Conservation (phyloP, 2,329 filamentous ascomycete species). For the Pezicula carpinea region DNA sequence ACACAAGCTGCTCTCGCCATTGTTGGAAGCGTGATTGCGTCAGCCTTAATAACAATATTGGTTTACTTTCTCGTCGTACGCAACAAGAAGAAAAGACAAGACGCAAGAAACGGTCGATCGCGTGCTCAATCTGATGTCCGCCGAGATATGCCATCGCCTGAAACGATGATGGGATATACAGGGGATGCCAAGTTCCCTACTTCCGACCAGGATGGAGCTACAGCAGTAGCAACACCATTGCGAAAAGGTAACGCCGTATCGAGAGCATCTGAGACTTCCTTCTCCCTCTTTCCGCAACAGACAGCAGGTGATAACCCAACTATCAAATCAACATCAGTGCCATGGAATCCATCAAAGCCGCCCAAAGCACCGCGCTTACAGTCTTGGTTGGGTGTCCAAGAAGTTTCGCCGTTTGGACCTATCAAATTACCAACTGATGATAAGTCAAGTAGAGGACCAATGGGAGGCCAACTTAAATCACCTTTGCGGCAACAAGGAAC, state of each 20-base stretch:
- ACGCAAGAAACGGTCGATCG: neutral
- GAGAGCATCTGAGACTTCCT: constrained; percentile 7
- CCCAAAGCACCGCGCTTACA: constrained; percentile 19
- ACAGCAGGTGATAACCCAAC: neutral
- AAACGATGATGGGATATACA: neutral
- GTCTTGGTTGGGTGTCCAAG: constrained; percentile 22
- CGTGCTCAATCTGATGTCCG: too few species aligned
- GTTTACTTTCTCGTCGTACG: constrained; percentile 33
- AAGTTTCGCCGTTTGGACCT: constrained; percentile 20
- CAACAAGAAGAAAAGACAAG: constrained; percentile 14
- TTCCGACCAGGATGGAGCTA: neutral
- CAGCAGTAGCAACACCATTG: neutral
- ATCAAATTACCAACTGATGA: constrained; percentile 19
- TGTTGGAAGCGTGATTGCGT: constrained; percentile 37
- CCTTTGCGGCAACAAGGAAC: constrained; percentile 9
- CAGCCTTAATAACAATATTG: constrained; percentile 34
- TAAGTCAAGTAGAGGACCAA: constrained; percentile 7
- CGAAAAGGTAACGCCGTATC: neutral
- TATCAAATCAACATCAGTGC: constrained; percentile 19
- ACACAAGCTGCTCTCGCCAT: constrained; percentile 38
- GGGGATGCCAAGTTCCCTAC: neutral
- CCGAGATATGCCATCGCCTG: too few species aligned
- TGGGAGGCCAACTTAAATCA: constrained; percentile 22
- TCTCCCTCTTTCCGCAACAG: constrained; percentile 12
- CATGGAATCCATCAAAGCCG: constrained; percentile 22